Conservation (phyloP, 2,329 filamentous ascomycete genomes). For the Balansia obtecta region DNA sequence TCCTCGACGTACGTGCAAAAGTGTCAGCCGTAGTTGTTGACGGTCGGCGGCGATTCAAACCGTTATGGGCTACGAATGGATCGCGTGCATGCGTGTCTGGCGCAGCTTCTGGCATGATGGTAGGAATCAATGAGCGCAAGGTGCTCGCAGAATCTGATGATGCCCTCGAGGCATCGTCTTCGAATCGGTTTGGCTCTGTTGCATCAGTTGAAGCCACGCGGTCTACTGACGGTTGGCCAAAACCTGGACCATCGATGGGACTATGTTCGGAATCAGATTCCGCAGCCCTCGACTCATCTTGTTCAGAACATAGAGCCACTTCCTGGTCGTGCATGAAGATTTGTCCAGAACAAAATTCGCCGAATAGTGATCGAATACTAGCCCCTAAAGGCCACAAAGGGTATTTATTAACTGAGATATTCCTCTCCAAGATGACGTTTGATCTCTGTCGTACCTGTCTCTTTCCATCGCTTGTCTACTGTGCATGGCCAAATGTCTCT, state of each 20-base stretch:
- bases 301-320: constrained; percentile 29
- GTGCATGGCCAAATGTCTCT: constrained; percentile 77
- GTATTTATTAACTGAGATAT: neutral
- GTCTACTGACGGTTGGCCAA: neutral
- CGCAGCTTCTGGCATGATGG: neutral
- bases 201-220: neutral
- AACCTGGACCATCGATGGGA: neutral
- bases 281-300: neutral
- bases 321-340: constrained; percentile 52
- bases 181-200: neutral
- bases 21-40: neutral
- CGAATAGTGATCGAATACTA: constrained; percentile 60
- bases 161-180: neutral
- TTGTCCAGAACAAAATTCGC: constrained; percentile 48
- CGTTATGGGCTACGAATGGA: neutral
- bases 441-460: constrained; percentile 25
- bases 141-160: neutral
- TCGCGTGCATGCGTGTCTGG: neutral
- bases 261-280: neutral
- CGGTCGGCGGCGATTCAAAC: neutral
- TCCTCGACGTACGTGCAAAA: neutral
- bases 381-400: constrained; percentile 22
- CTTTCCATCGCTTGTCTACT: constrained; percentile 52
- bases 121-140: too few relatives aligned
- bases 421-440: neutral